A percentile compares a stretch with the other conserved stretches of the same genome.
Conservation (phyloP, 495 filamentous ascomycete genomes). For the Penicillium tannophilum region DNA sequence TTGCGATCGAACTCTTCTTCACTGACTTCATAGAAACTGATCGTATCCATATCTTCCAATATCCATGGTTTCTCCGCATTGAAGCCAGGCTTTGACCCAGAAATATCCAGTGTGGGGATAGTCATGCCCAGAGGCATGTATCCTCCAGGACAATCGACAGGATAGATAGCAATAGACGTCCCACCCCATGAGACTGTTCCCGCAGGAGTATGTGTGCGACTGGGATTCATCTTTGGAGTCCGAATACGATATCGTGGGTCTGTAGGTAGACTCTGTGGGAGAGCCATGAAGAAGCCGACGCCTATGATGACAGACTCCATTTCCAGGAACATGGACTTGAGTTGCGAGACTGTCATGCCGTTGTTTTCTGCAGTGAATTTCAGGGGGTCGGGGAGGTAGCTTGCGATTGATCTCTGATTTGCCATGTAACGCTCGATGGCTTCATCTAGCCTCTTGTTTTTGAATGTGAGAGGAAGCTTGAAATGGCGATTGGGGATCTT, state of each 20-base stretch:
- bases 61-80: constrained; percentile 50
- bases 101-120: constrained; percentile 57
- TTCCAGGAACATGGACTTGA: constrained; percentile 46
- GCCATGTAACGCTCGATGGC: constrained; percentile 58
- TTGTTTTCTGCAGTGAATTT: constrained; percentile 61
- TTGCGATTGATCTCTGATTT: constrained; percentile 57
- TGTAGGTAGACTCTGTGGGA: constrained; percentile 55
- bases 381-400: constrained; percentile 60
- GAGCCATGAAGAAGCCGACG: constrained; percentile 60
- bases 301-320: constrained; percentile 46
- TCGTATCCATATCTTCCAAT: constrained; percentile 58
- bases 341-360: constrained; percentile 49
- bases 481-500: constrained; percentile 56
- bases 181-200: constrained; percentile 59
- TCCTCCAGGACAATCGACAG: constrained; percentile 59
- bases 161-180: constrained; percentile 19
- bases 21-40: constrained; percentile 56
- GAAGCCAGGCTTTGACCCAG: constrained; percentile 52
- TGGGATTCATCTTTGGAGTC: constrained; percentile 63
- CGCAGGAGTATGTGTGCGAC: constrained; percentile 57
- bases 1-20: constrained; percentile 47
- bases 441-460: constrained; percentile 49
- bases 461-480: constrained; percentile 57
- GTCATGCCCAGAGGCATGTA: constrained; percentile 59
- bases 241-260: constrained; percentile 56